Conservation (phyloP, 495 filamentous ascomycete species). For the Hypoxylon rickii region DNA sequence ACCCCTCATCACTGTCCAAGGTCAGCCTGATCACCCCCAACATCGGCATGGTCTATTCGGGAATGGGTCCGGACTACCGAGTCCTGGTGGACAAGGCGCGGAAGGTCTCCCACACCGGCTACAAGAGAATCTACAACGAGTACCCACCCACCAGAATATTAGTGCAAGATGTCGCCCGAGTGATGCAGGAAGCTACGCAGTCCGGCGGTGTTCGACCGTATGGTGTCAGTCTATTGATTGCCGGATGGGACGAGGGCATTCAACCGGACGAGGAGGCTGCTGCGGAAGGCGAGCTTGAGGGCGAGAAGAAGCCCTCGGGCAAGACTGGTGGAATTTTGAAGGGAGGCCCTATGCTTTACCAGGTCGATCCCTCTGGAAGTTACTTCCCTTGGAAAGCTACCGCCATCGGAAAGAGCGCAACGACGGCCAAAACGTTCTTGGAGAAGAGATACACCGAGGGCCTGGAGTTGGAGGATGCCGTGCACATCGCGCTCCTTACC, state of each 20-base stretch:
- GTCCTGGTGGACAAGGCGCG: conserved; percentile 96
- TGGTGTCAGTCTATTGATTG: conserved; percentile 91
- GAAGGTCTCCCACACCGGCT: conserved; percentile 97
- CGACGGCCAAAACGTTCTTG: conserved; percentile 95
- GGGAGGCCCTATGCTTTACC: conserved; percentile 95
- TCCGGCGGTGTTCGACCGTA: conserved; percentile 98
- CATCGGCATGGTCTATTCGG: conserved; percentile 99
- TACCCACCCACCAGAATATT: conserved; percentile 98
- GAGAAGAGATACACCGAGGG: conserved; percentile 99
- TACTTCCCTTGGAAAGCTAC: conserved; percentile 99
- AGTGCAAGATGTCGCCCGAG: conserved; percentile 95
- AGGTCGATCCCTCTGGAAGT: conserved; percentile 94
- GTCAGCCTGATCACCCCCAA: conserved; percentile 97
- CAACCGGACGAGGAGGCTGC: conserved; percentile 67
- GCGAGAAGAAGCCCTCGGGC: conserved; percentile 68
- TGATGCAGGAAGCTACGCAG: conserved; percentile 99
- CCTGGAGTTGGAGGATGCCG: conserved; percentile 95
- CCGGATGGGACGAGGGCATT: conserved; percentile 97
- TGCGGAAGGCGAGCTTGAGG: conserved; percentile 53
- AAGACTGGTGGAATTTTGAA: conserved; percentile 96
- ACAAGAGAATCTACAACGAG: conserved; percentile 99
- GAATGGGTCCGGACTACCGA: conserved; percentile 98
- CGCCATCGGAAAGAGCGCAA: conserved; percentile 97
- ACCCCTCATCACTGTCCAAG: conserved; percentile 92
- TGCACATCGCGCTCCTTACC: conserved; percentile 96